These are phyloP conservation scores for Colletotrichum sp. DNA, from an alignment of 2,329 filamentous ascomycete genomes.

Conservation along the genomic window DNA sequence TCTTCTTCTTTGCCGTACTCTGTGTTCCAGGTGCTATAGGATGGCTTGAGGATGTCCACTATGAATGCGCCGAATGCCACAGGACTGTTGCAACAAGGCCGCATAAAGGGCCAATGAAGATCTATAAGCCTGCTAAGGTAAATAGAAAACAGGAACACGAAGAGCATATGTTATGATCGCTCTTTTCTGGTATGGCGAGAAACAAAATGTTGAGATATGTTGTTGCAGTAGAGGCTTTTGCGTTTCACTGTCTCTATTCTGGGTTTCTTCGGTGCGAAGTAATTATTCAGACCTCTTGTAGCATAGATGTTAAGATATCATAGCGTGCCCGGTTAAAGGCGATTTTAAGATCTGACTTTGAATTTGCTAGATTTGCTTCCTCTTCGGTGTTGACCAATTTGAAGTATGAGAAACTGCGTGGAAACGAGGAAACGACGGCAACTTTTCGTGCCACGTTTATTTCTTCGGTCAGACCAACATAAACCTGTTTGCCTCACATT, in stretches of 20 bases:
- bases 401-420: accelerated
- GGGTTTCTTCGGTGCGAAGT: too few relatives aligned
- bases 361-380: background rate
- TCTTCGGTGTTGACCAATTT: background rate
- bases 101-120: background rate
- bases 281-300: too few relatives aligned
- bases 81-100: background rate
- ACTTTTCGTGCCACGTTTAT: too few relatives aligned
- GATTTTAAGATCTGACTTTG: too few relatives aligned
- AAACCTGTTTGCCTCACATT: accelerated
- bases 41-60: background rate
- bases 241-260: background rate
- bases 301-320: background rate
- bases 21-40: background rate
- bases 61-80: background rate
- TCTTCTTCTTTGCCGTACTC: background rate
- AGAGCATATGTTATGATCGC: background rate
- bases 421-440: accelerated
- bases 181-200: background rate
- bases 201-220: background rate
- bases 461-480: background rate
- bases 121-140: background rate
- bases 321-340: too few relatives aligned
- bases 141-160: background rate
- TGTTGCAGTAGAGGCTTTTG: too few relatives aligned